These are phyloP conservation scores for Exophiala sideris DNA, from an alignment of 2,329 filamentous ascomycete genomes.

Conservation along the genomic window DNA sequence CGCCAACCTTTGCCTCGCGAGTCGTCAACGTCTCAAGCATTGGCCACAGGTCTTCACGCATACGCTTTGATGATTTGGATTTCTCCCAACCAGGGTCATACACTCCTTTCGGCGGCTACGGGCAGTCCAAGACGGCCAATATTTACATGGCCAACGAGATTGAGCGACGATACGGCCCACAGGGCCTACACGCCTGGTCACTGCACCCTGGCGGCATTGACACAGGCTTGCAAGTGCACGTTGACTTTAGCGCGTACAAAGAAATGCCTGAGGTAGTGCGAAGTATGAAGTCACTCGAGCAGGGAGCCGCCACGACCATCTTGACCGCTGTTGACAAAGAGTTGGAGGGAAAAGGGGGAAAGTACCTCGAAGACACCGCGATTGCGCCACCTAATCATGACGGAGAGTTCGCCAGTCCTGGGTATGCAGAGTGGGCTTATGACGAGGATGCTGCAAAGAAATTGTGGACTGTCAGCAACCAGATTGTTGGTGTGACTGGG, in stretches of 20 bases:
- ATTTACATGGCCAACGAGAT: constrained; percentile 51
- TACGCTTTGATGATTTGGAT: constrained; percentile 41
- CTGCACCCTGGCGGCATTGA: constrained; percentile 48
- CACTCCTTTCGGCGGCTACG: constrained; percentile 40
- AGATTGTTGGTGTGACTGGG: constrained; percentile 19
- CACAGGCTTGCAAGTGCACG: constrained; percentile 29
- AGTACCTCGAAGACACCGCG: constrained; percentile 31
- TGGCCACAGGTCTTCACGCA: constrained; percentile 39
- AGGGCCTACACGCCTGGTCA: constrained; percentile 42
- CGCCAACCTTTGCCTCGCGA: constrained; percentile 40
- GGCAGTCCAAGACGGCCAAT: constrained; percentile 50
- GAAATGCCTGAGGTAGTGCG: constrained; percentile 17
- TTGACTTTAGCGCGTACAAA: constrained; percentile 22
- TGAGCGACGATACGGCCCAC: constrained; percentile 45
- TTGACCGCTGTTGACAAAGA: constrained; percentile 31
- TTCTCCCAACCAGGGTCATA: constrained; percentile 36
- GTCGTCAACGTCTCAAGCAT: constrained; percentile 46
- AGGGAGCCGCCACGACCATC: constrained; percentile 37
- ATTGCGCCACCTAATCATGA: constrained; percentile 14
- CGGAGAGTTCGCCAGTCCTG: background rate
- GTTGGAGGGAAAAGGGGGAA: constrained; percentile 30
- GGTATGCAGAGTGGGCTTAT: constrained; percentile 23
- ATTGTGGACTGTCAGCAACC: constrained; percentile 21
- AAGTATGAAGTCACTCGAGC: constrained; percentile 33
- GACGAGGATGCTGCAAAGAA: constrained; percentile 20